Evolutionary conservation across 495 filamentous ascomycete genomes (phyloP), one percentile per base, ranked within the genome.

Genomic region (Aspergillus mulundensis): DNA sequence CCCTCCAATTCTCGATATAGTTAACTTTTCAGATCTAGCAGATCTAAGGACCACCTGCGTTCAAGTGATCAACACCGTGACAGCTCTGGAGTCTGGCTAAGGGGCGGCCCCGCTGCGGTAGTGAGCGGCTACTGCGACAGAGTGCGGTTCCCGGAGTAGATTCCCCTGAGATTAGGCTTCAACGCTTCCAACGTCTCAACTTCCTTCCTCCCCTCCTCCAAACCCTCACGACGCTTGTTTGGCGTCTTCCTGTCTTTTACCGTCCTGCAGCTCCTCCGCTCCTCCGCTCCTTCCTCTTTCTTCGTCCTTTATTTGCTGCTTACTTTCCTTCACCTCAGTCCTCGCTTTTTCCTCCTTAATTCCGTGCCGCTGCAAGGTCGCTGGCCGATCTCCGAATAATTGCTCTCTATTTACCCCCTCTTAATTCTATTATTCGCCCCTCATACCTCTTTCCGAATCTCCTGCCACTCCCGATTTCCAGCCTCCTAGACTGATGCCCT

Each of bases 371-470:
- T 50, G 50, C 44, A 56, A 66, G 70, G 71, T 73, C 73, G 71
- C 68, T 70, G 72, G 71, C 61, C 61, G 66, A 66, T 63, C 67
- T 63, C 53, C 59, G 45, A 28, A 51, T 57, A 47, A 50, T 55
- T 58, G 50, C 60, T 50, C 41, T 47, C 43, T 51, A 44, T 51
- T 52, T 42, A 56, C 44, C 55, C 56, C 49, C 36, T 48, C 46
- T 18, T 25, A 44, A 41, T 53, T 36, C 46, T 45, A 16, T 36
- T 43, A 45, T 36, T 50, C 47, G 44, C 59, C 62, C 62, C 59
- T 57, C 59, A 15, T 57, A 53, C 56, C 43, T 30, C 55, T 34
- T 40, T n/a, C 0, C 11, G 24, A 24, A 54, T 48, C 39, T 53
- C 25, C 41, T 23, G 41, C 20, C 8, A 30, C 30, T 39, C 44